Base-by-base conservation (phyloP, 1,284 basidiomycete genomes). In the Psilocybe mexicana region DNA sequence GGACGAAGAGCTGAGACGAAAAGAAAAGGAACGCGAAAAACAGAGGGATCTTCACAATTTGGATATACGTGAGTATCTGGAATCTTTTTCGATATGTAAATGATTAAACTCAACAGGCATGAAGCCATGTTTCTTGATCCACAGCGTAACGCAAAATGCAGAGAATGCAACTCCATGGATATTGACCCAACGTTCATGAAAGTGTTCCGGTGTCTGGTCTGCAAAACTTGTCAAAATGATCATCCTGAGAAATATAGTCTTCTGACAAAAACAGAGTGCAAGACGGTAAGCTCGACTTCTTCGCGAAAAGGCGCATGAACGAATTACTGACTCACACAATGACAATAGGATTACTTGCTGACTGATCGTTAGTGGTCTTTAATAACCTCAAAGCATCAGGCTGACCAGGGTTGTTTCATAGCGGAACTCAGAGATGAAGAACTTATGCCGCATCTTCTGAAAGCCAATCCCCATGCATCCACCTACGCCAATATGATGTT, bases 401-500 rank as follows among this genome's bases (percentile, higher is more conserved):
- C 12, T 45, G 35, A 51, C n/a, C 46, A 2, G 14, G 8, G 8
- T 25, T 35, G 23, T 24, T 18, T 8, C 44, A 8, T 65, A 93
- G 93, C 94, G 25, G 97, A 99, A 72, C 81, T 99, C 35, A 87
- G 90, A 55, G 97, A 99, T 70, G 86, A 91, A 65, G 94, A 98
- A 65, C 76, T 92, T 23, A 83, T 99, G 61, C 96, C 96, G 0
- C 97, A 99, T 73, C 79, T 98, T 18, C 81, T 99, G 52, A 95
- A 96, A 70, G 92, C 94, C 2, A 99, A 99, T 70, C 97, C 97
- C 1, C 96, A 99, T 77, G 93, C 94, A 63, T 93, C 94, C 24
- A 97, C 94, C 0, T 99, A 94, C 71, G 92, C 91, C 49, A 99
- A 99, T 77, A 99, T 99, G 97, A 99, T 99, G 97, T 82, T 99